phyloP scores from a whole-genome alignment of 2,329 filamentous ascomycete species.

The Nannizziopsis barbatae region DNA sequence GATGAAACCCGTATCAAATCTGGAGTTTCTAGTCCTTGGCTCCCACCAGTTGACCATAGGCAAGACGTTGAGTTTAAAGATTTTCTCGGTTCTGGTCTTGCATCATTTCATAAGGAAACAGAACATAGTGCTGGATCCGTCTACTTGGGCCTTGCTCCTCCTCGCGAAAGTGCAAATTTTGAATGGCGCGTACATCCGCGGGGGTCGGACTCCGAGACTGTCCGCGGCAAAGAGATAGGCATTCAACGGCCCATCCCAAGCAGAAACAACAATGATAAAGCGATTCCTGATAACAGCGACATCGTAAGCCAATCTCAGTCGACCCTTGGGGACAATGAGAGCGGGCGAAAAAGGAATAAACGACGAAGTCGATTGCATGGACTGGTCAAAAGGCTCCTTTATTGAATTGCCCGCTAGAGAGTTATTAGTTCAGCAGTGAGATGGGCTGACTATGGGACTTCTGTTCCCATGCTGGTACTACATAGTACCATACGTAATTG shows the following conservation, averaged over 20 bases:
- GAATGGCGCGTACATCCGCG: background rate
- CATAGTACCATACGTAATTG: no score
- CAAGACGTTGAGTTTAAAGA: background rate
- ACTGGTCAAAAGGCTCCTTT: slow-evolving; percentile 4
- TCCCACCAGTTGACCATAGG: background rate
- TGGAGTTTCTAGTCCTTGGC: background rate
- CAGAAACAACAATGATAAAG: background rate
- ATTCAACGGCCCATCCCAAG: background rate
- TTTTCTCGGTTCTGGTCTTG: background rate
- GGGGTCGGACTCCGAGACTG: background rate
- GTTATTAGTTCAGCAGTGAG: background rate
- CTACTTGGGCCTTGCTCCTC: slow-evolving; percentile 4
- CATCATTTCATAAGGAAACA: background rate
- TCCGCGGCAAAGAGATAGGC: background rate
- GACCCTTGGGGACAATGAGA: background rate
- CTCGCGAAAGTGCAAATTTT: slow-evolving; percentile 3
- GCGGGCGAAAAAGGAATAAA: background rate
- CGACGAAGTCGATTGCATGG: slow-evolving; percentile 1
- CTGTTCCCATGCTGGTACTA: background rate
- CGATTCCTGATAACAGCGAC: background rate
- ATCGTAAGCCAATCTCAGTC: background rate
- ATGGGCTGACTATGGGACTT: background rate
- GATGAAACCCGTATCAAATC: background rate
- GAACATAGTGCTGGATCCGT: background rate
- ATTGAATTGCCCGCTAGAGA: background rate